Base-by-base conservation (phyloP, 441 rosid genomes). In the Hypseocharis bilobata region DNA sequence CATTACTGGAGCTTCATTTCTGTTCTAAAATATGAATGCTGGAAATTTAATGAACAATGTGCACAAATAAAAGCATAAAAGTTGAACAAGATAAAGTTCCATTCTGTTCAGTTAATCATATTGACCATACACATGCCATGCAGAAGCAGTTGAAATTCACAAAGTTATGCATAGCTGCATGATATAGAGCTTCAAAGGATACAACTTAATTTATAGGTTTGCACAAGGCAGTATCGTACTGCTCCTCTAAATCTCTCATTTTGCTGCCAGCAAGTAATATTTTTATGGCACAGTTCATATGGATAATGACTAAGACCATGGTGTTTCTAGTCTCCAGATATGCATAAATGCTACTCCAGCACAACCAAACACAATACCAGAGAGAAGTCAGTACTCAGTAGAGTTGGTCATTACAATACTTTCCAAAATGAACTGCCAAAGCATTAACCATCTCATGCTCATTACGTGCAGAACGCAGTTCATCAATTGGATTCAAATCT, bases 401-500 rank as follows among this genome's bases (percentile, higher is more conserved):
- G 3, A 14, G 47, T 6, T 42, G 47, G 47, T 42, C 17, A 0
- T 42, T 14, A 42, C 13, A 32, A 6, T 32, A 32, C 8, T 42
- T 42, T 4, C 16, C 4, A 0, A 42, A 42, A 14, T 10, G 49
- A 42, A 13, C 2, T 0, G 19, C 49, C n/a, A 1, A 11, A 17
- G 49, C 19, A 42, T 2, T 42, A 3, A 42, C 49, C 49, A 42
- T 42, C 49, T 42, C 19, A 42, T 42, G 36, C 29, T 4, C 6
- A 23, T 66, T 38, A 23, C 16, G 40, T 40, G 13, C 40, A n/a
- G n/a, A n/a, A n/a, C n/a, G n/a, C n/a, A 68, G 20, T 62, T 34
- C 36, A 40, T 34, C 34, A 29, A 66, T 27, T 70, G 23, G 49
- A 60, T 36, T 54, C 27, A 55, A 64, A 67, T 54, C 42, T 6